Percentiles rank a stretch among this genome's conserved stretches.
Evolutionary conservation across 768 basidiomycete species (phyloP).

Genomic region (Lentinula aciculospora): DNA sequence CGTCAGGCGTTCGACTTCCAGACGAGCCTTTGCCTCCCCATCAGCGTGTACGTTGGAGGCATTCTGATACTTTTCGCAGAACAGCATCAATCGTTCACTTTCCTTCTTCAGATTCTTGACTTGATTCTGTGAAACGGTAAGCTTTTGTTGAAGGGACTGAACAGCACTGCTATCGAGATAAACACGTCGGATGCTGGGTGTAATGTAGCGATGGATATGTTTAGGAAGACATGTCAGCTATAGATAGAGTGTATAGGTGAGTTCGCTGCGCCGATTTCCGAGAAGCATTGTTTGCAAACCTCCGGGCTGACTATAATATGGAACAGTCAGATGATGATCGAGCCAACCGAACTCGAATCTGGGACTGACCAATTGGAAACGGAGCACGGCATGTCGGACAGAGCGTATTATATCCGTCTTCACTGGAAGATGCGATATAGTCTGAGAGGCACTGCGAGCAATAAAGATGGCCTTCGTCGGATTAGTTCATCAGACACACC

Average conservation of each 20-base stretch:
- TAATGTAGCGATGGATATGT: slow-evolving; percentile 43
- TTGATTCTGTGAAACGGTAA: slow-evolving; percentile 30
- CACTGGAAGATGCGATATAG: slow-evolving; percentile 26
- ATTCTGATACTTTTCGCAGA: slow-evolving; percentile 35
- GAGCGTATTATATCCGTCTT: slow-evolving; percentile 28
- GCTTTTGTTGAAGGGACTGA: slow-evolving; percentile 23
- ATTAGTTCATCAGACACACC: background rate
- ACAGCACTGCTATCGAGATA: slow-evolving; percentile 30
- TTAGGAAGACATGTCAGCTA: slow-evolving; percentile 40
- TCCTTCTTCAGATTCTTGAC: slow-evolving; percentile 31
- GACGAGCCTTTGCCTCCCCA: slow-evolving; percentile 19
- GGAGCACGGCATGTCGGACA: slow-evolving; percentile 55
- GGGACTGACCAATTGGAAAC: slow-evolving; percentile 46
- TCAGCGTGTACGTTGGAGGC: slow-evolving; percentile 25
- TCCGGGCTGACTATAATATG: slow-evolving; percentile 39
- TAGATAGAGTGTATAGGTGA: slow-evolving; percentile 9
- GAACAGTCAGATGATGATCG: background rate
- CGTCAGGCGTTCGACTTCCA: slow-evolving; percentile 1
- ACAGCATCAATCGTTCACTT: slow-evolving; percentile 36
- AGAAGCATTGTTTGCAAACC: slow-evolving; percentile 11
- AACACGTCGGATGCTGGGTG: slow-evolving; percentile 43
- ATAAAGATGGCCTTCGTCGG: slow-evolving; percentile 51
- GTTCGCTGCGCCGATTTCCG: slow-evolving; percentile 2
- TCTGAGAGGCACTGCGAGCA: slow-evolving; percentile 51
- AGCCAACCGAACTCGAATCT: background rate